phyloP scores from a whole-genome alignment of 805 yeast species.

The Teunomyces pallodes region DNA sequence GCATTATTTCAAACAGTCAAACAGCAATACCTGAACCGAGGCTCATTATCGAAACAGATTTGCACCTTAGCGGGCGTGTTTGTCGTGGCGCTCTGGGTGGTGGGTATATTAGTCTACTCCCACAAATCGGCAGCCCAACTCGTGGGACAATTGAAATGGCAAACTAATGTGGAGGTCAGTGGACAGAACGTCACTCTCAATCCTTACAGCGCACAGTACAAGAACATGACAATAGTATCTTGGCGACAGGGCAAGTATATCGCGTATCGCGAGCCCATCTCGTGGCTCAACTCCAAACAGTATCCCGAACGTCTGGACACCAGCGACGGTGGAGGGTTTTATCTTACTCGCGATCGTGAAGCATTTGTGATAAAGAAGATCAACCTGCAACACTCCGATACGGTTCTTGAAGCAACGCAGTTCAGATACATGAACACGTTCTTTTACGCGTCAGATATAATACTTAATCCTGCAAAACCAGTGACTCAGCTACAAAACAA shows the following conservation, averaged over 20 bases:
- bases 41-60: constrained; percentile 4
- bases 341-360: constrained; percentile 16
- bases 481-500: constrained; percentile 42
- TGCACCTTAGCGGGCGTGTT: constrained; percentile 2
- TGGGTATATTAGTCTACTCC: constrained; percentile 27
- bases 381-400: constrained; percentile 24
- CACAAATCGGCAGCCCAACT: constrained; percentile 14
- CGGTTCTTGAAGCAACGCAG: constrained; percentile 25
- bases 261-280: constrained; percentile 14
- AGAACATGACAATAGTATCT: constrained; percentile 27
- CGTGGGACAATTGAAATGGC: constrained; percentile 21
- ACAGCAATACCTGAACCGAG: constrained; percentile 13
- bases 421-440: constrained; percentile 44
- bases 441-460: constrained; percentile 28
- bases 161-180: constrained; percentile 20
- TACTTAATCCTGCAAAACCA: constrained; percentile 38
- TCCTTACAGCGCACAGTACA: constrained; percentile 21
- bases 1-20: constrained; percentile 22
- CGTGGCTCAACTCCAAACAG: constrained; percentile 32
- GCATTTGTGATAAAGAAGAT: constrained; percentile 22
- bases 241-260: constrained; percentile 22
- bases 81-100: constrained; percentile 23
- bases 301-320: constrained; percentile 21
- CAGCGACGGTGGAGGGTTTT: constrained; percentile 26
- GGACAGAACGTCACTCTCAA: constrained; percentile 33